Evolutionary conservation across 257 asterid species (phyloP), one percentile per base, ranked within the genome.

Genomic region (Petrea volubilis): DNA sequence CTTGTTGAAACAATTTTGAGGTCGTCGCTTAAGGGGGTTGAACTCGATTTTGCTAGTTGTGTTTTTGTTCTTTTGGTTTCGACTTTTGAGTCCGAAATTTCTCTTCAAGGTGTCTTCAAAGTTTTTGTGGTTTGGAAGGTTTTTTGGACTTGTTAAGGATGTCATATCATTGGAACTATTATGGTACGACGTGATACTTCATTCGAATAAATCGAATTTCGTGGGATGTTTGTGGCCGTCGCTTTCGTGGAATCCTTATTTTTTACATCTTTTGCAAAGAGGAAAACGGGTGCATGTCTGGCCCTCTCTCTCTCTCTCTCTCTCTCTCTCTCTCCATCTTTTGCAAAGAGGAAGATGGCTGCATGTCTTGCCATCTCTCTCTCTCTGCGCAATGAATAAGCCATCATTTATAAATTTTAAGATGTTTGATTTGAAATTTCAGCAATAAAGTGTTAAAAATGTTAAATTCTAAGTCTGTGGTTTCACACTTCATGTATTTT

Each of bases 81-180:
- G 36, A 46, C 46, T 64, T n/a, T 65, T 74, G 63, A 47, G 56
- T 62, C 70, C 67, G 78, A 72, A 51, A 47, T 66, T 72, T 72
- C 25, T 25, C n/a, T 58, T 36, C 5, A 43, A 58, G 69, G 41
- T 47, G 53, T 33, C 28, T 43, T 60, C 14, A 29, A 18, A 11
- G n/a, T 23, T 46, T 64, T 50, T 50, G 20, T 33, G 51, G 62
- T 12, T 50, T 23, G 62, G 41, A 13, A 18, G 60, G 34, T 50
- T 31, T 7, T 1, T n/a, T n/a, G 36, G 44, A 24, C 43, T 24
- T 68, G 61, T 67, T 25, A 34, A 60, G 23, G 51, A 53, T 73
- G 67, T 64, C 67, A 28, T 41, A 9, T 27, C 40, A 18, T n/a
- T 9, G 21, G 56, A 64, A 65, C 68, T 43, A 56, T 64, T 44